Base-by-base conservation (phyloP, 1,284 basidiomycete species). In the Cutaneotrichosporon sp. region DNA sequence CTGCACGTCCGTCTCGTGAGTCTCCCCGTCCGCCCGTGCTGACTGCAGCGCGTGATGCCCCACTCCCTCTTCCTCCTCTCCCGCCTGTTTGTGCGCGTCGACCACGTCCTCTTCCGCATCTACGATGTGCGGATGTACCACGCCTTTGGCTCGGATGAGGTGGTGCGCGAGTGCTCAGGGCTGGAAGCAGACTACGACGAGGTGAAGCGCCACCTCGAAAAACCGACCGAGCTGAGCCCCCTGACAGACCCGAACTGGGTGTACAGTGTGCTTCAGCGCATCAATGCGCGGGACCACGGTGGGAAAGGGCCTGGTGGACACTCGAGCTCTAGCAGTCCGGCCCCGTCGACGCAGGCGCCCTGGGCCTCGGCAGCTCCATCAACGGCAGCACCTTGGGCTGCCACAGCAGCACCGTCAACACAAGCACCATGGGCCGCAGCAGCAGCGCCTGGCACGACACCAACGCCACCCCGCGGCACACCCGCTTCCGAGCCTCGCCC, bases 61-160 rank as follows among this genome's bases (percentile, higher is more conserved):
- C 86, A 85, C n/a, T 94, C 87, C 46, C 81, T 97, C 61, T 94
- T 97, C 73, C 83, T 97, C 57, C 82, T 99, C 9, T 81, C 85
- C 1, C 82, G 96, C 7, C 90, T 97, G 72, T 91, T 89, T n/a
- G 79, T 99, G 5, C 83, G 96, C 19, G 92, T 99, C 43, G 96
- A 99, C 72, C 83, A 88, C 52, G 96, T 99, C 37, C 81, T 97
- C 35, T 98, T 98, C 76, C 81, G 96, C 35, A 82, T 85, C 33
- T 86, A 84, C 63, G 96, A 99, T 65, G 93, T 92, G 0, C 80
- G 96, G 34, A 77, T 97, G 57, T 99, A 90, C 66, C 88, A 93
- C 68, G 84, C 86, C 1, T 92, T 97, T 61, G 70, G 68, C 0
- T 62, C 66, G 11, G 54, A 61, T 44, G 72, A 79, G 37, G 71